These are phyloP conservation scores for Starmerella apis DNA, from an alignment of 805 yeast genomes.

Conservation along the genomic window DNA sequence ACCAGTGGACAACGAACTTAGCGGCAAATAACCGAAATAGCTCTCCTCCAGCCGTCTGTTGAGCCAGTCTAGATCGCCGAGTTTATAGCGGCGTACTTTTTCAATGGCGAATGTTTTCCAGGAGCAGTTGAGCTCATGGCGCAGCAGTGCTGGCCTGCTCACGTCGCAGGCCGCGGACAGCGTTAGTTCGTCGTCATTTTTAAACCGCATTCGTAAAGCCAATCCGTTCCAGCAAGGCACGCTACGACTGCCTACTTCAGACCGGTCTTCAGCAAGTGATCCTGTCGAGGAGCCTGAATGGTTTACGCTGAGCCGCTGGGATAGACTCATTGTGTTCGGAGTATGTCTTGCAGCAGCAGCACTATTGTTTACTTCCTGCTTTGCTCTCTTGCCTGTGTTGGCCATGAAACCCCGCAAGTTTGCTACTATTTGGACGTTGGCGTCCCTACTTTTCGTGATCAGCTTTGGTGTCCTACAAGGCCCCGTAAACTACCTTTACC, in stretches of 20 bases:
- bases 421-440: constrained; percentile 78
- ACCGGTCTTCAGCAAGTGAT: constrained; percentile 24
- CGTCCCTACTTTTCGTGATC: constrained; percentile 72
- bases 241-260: constrained; percentile 25
- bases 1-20: background rate
- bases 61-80: background rate
- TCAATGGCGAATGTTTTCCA: constrained; percentile 28
- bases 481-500: constrained; percentile 66
- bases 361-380: constrained; percentile 73
- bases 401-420: constrained; percentile 86
- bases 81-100: background rate
- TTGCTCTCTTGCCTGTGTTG: constrained; percentile 77
- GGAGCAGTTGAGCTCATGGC: constrained; percentile 31
- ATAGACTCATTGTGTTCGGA: constrained; percentile 65
- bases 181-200: constrained; percentile 22
- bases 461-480: constrained; percentile 92
- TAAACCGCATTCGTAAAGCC: constrained; percentile 22
- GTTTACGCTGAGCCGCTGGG: constrained; percentile 53
- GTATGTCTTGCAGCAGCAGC: constrained; percentile 65
- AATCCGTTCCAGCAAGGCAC: constrained; percentile 27
- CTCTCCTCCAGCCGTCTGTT: background rate
- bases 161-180: constrained; percentile 23
- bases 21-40: background rate
- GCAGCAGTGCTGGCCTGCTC: constrained; percentile 23
- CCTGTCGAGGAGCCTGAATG: constrained; percentile 33